Conservation (phyloP, 495 filamentous ascomycete species). For the Penicillium simplicissimum region DNA sequence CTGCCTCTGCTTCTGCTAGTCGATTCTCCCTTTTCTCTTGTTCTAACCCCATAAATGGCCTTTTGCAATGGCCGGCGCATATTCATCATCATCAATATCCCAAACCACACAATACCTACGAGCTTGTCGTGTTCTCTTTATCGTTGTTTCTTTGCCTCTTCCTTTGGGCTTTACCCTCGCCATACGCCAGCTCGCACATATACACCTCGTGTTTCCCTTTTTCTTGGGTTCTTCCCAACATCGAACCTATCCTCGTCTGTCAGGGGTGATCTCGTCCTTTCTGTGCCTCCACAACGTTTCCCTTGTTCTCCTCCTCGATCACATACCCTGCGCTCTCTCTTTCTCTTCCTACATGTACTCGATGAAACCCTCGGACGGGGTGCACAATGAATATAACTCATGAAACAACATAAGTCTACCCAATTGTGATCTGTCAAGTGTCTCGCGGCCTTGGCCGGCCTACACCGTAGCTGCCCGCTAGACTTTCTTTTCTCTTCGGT, state of each 20-base stretch:
- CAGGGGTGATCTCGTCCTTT: conserved; percentile 24
- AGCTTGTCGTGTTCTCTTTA: conserved; percentile 5
- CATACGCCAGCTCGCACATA: conserved; percentile 20
- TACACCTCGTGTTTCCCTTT: conserved; percentile 8
- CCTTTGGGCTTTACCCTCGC: neutral
- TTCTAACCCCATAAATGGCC: conserved; percentile 30
- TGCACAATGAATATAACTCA: conserved; percentile 33
- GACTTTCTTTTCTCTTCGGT: neutral
- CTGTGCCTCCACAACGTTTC: conserved; percentile 12
- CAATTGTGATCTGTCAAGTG: neutral
- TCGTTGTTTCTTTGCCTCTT: conserved; percentile 1
- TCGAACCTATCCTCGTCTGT: conserved; percentile 8
- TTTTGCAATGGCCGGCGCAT: conserved; percentile 30
- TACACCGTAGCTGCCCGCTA: neutral
- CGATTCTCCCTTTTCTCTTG: conserved; percentile 6
- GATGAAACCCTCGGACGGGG: conserved; percentile 26
- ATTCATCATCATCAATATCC: conserved; percentile 20
- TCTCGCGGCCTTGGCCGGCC: neutral
- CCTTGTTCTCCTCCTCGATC: conserved; percentile 6
- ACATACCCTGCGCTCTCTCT: conserved; percentile 12
- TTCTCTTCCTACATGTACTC: conserved; percentile 23
- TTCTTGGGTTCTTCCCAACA: neutral
- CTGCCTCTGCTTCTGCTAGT: conserved; percentile 9
- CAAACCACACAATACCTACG: conserved; percentile 19
- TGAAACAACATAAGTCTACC: conserved; percentile 11